Percentiles rank a stretch among this genome's conserved stretches.
Conservation (phyloP, 2,329 filamentous ascomycete genomes). For the Penicillium digitatum region DNA sequence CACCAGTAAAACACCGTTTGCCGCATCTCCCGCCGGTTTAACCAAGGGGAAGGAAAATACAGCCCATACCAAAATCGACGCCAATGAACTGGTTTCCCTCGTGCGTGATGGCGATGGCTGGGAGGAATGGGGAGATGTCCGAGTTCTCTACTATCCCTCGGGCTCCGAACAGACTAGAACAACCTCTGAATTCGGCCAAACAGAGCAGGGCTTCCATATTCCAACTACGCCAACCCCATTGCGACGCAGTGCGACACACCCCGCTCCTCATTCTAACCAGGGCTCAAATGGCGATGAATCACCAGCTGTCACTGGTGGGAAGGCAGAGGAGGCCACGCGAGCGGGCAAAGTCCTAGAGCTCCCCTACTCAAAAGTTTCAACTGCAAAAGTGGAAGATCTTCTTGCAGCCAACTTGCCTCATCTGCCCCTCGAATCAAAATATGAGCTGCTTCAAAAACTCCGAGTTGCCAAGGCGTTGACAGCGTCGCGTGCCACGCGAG, state of each 20-base stretch:
- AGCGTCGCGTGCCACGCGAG: constrained; percentile 61
- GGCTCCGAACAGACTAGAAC: constrained; percentile 33
- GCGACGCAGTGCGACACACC: constrained; percentile 62
- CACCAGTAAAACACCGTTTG: constrained; percentile 48
- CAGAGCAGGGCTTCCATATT: constrained; percentile 41
- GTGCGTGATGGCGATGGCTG: constrained; percentile 59
- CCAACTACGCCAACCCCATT: constrained; percentile 72
- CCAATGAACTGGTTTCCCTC: constrained; percentile 78
- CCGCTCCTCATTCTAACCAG: constrained; percentile 51
- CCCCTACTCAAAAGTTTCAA: constrained; percentile 47
- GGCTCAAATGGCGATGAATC: constrained; percentile 45
- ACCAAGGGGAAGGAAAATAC: constrained; percentile 75
- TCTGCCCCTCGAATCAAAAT: constrained; percentile 68
- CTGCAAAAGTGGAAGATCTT: constrained; percentile 36
- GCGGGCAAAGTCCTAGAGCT: constrained; percentile 61
- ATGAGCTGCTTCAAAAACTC: constrained; percentile 79
- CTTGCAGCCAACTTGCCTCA: constrained; percentile 51
- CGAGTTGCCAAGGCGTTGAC: constrained; percentile 78
- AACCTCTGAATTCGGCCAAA: constrained; percentile 28
- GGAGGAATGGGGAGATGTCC: constrained; percentile 76
- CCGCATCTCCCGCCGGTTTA: constrained; percentile 50
- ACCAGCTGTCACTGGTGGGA: constrained; percentile 48
- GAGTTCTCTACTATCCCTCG: constrained; percentile 69
- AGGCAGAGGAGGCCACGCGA: constrained; percentile 36
- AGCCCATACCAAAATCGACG: constrained; percentile 56